These are phyloP conservation scores for Pichia sp. DNA, from an alignment of 1,139 yeast species.

Conservation along the genomic window DNA sequence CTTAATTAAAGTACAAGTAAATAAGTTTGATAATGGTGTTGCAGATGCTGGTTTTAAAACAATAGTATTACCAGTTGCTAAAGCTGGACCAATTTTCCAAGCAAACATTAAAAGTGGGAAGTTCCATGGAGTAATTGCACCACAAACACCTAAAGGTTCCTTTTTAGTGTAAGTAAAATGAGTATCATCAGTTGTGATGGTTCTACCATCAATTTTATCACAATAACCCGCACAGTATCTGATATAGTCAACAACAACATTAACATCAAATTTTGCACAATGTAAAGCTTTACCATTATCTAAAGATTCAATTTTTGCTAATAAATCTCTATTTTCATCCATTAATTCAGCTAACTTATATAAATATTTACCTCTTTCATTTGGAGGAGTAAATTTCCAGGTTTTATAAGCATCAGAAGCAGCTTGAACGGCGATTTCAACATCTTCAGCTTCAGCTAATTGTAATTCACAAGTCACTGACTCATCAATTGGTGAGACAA, in stretches of 20 bases:
- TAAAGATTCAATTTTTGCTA: conserved; percentile 71
- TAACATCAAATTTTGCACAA: conserved; percentile 52
- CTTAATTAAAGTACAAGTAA: conserved; percentile 50
- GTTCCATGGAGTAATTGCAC: conserved; percentile 84
- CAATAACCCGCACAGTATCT: conserved; percentile 81
- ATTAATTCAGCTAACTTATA: conserved; percentile 60
- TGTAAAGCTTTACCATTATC: conserved; percentile 74
- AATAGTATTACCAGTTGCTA: conserved; percentile 75
- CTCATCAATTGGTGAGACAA: conserved; percentile 52
- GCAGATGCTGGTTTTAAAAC: conserved; percentile 79
- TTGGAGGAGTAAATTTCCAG: conserved; percentile 44
- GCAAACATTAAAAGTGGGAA: conserved; percentile 80
- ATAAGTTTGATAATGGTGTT: conserved; percentile 75
- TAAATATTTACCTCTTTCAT: conserved; percentile 51
- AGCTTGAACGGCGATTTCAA: conserved; percentile 52
- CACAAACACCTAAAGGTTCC: conserved; percentile 77
- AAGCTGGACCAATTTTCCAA: conserved; percentile 83
- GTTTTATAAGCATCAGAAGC: conserved; percentile 47
- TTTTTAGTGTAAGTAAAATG: conserved; percentile 55
- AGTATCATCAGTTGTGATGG: conserved; percentile 57
- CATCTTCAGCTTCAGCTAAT: conserved; percentile 52
- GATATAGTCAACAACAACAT: conserved; percentile 47
- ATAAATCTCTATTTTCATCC: conserved; percentile 51
- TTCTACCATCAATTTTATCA: conserved; percentile 64
- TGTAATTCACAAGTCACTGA: conserved; percentile 47